phyloP scores from a whole-genome alignment of 164 flowering plant genomes.

The Macadamia tetraphylla region DNA sequence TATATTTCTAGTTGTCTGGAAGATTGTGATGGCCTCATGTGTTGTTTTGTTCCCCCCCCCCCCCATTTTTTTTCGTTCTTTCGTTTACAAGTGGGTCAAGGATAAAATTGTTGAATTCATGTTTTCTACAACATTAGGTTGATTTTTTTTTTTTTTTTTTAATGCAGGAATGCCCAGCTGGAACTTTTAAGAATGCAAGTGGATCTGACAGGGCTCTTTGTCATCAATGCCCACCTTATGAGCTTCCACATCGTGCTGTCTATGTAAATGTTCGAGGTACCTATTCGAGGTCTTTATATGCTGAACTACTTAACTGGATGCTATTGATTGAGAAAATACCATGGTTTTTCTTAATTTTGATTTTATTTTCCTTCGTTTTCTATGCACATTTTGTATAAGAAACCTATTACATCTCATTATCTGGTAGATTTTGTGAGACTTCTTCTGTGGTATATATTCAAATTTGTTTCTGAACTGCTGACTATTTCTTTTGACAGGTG shows the following conservation, averaged over 20 bases:
- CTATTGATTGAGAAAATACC: neutral
- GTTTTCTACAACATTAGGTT: neutral
- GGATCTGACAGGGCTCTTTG: slow-evolving; percentile 81
- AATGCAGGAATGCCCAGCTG: slow-evolving; percentile 87
- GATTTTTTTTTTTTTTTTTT: neutral
- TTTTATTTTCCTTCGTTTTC: neutral
- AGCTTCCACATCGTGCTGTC: slow-evolving; percentile 87
- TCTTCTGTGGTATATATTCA: neutral
- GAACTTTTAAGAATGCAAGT: slow-evolving; percentile 78
- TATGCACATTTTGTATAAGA: no score
- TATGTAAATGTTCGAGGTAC: slow-evolving; percentile 76
- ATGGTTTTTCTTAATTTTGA: no score
- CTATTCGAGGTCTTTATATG: neutral
- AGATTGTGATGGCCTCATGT: no score
- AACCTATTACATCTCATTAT: neutral
- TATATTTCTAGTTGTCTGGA: neutral
- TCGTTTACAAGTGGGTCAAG: no score
- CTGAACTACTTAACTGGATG: neutral
- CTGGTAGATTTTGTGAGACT: neutral
- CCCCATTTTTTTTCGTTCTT: no score
- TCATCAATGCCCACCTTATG: slow-evolving; percentile 51
- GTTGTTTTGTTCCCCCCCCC: no score
- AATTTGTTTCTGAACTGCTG: slow-evolving; percentile 4
- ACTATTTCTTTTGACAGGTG: slow-evolving; percentile 51
- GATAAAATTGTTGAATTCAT: no score